Percentiles rank a stretch among this genome's conserved stretches.
These are phyloP conservation scores for Carallia brachiata DNA, from an alignment of 345 rosid species.

Conservation along the genomic window DNA sequence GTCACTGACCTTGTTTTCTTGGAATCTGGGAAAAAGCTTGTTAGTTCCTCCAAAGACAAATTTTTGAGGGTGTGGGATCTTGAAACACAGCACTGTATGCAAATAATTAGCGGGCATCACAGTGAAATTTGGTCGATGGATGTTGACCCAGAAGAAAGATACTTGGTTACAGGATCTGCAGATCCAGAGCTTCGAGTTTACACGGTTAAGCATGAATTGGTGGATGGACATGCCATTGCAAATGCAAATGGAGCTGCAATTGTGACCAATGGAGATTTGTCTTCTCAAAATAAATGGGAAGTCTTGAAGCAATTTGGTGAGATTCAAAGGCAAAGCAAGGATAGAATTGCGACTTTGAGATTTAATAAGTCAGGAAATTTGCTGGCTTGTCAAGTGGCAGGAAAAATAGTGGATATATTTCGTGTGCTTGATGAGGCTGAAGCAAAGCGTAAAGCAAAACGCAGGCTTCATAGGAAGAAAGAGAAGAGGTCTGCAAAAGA, in stretches of 20 bases:
- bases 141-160: slow-evolving; percentile 76
- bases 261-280: slow-evolving; percentile 35
- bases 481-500: slow-evolving; percentile 76
- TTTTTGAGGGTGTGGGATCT: slow-evolving; percentile 98
- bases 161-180: slow-evolving; percentile 83
- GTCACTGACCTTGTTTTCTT: slow-evolving; percentile 87
- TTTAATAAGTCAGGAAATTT: slow-evolving; percentile 68
- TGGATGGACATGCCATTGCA: slow-evolving; percentile 23
- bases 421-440: slow-evolving; percentile 68
- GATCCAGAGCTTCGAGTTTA: slow-evolving; percentile 80
- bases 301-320: slow-evolving; percentile 72
- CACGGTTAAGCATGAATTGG: slow-evolving; percentile 47
- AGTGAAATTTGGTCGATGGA: slow-evolving; percentile 96
- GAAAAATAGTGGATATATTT: slow-evolving; percentile 77
- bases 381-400: slow-evolving; percentile 90
- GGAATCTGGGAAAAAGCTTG: slow-evolving; percentile 81
- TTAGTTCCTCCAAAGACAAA: slow-evolving; percentile 90
- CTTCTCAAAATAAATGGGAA: slow-evolving; percentile 64
- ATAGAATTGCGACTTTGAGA: slow-evolving; percentile 78
- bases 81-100: slow-evolving; percentile 92
- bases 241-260: slow-evolving; percentile 30
- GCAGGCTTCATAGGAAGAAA: slow-evolving; percentile 80
- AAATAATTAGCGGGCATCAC: slow-evolving; percentile 90
- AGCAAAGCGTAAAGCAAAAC: slow-evolving; percentile 83
- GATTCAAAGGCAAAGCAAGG: slow-evolving; percentile 79